A percentile compares a stretch with the other conserved stretches of the same genome.
Conservation (phyloP, 345 rosid species). For the Psidium friedrichsthalianum region DNA sequence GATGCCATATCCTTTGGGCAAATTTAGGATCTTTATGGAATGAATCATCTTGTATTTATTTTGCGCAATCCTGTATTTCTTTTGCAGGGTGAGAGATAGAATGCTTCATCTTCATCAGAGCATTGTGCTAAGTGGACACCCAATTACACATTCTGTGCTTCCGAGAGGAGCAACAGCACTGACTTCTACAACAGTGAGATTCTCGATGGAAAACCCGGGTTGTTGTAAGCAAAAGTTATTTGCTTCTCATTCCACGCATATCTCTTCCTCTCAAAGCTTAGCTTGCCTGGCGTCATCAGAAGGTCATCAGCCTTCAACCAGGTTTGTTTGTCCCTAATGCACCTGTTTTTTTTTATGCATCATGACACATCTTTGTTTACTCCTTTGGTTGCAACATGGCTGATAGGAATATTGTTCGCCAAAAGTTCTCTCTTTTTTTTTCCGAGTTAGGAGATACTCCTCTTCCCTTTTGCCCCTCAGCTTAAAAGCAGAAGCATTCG, state of each 20-base stretch:
- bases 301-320: constrained; percentile 9
- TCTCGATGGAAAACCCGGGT: neutral
- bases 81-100: neutral
- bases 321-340: neutral
- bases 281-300: constrained; percentile 8
- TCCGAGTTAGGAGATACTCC: neutral
- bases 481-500: neutral
- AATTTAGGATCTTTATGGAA: neutral
- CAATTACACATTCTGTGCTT: neutral
- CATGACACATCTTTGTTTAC: neutral
- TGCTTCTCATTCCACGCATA: neutral
- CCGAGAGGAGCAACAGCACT: neutral
- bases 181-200: neutral
- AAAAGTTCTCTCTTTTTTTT: neutral
- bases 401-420: neutral
- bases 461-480: neutral
- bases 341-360: neutral
- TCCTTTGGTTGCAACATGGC: neutral
- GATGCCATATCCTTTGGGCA: neutral
- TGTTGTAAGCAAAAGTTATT: neutral
- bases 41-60: neutral
- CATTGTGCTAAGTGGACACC: neutral
- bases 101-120: neutral
- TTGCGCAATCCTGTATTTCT: neutral
- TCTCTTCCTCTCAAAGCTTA: constrained; percentile 1